phyloP scores from a whole-genome alignment of 2,329 filamentous ascomycete genomes.

The Colletotrichum sojae region DNA sequence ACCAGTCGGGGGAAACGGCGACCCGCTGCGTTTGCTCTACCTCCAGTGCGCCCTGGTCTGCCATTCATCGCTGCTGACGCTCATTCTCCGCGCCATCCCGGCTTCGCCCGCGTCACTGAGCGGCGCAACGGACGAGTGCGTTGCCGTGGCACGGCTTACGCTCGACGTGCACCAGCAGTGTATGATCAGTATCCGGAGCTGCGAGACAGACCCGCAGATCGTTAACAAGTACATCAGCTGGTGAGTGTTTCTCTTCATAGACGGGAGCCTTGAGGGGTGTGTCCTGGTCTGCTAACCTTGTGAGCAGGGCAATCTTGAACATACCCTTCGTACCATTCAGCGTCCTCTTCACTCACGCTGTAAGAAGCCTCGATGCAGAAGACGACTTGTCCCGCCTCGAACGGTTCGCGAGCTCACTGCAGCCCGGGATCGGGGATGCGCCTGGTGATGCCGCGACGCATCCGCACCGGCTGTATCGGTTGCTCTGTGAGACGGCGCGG shows the following conservation, averaged over 20 bases:
- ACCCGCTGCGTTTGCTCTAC: constrained; percentile 49
- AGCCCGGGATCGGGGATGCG: constrained; percentile 33
- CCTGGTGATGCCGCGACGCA: constrained; percentile 46
- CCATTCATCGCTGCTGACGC: constrained; percentile 50
- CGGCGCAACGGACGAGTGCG: constrained; percentile 47
- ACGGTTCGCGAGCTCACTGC: constrained; percentile 50
- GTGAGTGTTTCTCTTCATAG: constrained; percentile 34
- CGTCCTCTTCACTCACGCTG: constrained; percentile 51
- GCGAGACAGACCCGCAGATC: constrained; percentile 45
- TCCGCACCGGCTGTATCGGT: constrained; percentile 51
- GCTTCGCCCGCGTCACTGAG: constrained; percentile 18
- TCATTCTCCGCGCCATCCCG: constrained; percentile 50
- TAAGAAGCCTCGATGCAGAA: constrained; percentile 45
- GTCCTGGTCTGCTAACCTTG: neutral
- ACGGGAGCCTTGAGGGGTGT: no score
- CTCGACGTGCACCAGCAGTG: constrained; percentile 53
- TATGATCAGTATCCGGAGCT: constrained; percentile 46
- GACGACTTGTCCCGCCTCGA: constrained; percentile 46
- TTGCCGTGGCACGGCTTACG: constrained; percentile 50
- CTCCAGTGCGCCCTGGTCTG: constrained; percentile 52
- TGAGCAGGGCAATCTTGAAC: constrained; percentile 52
- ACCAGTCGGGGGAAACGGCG: constrained; percentile 6
- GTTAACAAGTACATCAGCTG: constrained; percentile 54
- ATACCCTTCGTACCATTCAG: constrained; percentile 56
- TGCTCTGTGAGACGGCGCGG: constrained; percentile 51